Conservation (phyloP, 164 flowering plant species). For the Protea cynaroides region DNA sequence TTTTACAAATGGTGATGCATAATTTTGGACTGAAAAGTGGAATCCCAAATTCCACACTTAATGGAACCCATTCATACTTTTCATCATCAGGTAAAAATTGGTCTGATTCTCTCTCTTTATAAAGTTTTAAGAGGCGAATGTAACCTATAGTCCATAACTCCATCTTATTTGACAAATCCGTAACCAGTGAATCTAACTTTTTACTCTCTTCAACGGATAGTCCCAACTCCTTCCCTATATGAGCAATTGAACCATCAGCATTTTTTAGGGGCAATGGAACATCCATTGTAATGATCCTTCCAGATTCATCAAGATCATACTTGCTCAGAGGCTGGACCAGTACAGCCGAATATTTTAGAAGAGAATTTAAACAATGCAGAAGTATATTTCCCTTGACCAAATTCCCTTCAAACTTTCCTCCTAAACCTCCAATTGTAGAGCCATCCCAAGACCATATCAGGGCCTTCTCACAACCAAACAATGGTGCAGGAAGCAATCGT, state of each 20-base stretch:
- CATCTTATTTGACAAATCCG: conserved; percentile 50
- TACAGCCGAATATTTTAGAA: conserved; percentile 84
- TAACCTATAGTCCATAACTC: conserved; percentile 79
- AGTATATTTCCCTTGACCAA: conserved; percentile 85
- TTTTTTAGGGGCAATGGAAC: conserved; percentile 87
- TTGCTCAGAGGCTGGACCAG: conserved; percentile 86
- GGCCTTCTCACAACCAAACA: conserved; percentile 94
- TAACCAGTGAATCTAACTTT: conserved; percentile 45
- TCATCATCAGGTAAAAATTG: conserved; percentile 49
- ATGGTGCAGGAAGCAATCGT: conserved; percentile 90
- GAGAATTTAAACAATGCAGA: conserved; percentile 84
- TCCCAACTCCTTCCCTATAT: conserved; percentile 68
- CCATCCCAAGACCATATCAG: conserved; percentile 99
- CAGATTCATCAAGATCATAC: conserved; percentile 74
- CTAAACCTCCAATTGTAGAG: conserved; percentile 81
- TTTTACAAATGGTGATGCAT: conserved; percentile 67
- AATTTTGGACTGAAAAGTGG: conserved; percentile 93
- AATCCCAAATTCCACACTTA: conserved; percentile 88
- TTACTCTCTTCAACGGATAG: conserved; percentile 44
- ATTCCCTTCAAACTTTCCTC: conserved; percentile 90
- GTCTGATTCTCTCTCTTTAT: conserved; percentile 57
- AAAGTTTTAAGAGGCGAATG: conserved; percentile 74
- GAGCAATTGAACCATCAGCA: conserved; percentile 71
- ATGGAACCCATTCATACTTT: conserved; percentile 89
- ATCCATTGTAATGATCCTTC: conserved; percentile 57